Evolutionary conservation across 108 stramenopile genomes (phyloP), one percentile per base, ranked within the genome.

Genomic region (Skeletonema costatum): DNA sequence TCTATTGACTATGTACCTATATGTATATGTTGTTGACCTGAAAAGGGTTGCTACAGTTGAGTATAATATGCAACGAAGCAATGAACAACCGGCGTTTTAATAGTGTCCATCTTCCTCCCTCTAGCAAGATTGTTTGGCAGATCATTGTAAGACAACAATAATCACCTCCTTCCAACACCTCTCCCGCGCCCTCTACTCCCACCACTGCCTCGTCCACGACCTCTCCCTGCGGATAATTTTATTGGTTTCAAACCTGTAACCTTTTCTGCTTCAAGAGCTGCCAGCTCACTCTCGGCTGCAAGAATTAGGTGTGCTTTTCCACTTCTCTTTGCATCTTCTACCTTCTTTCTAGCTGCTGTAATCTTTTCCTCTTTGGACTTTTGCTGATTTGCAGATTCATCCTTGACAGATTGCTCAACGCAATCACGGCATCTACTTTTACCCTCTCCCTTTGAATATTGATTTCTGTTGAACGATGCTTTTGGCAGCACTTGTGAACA

Each of bases 231-330:
- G 12, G 50, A 14, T 74, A 88, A 59, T 31, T 62, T 58, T 12
- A 88, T 66, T 4, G 87, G 87, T 58, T 85, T 85, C 33, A 88
- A 63, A 21, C 87, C 87, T 8, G 87, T 85, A 16, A 88, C 85
- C 46, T 73, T 62, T 75, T 88, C 87, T 16, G 87, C 87, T 64
- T 88, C 85, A 41, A 88, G 59, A 12, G 87, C 82, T 46, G 85
- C 64, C 65, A 88, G 48, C 36, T 60, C 85, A 5, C 71, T 73
- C 63, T 88, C 87, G 2, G 82, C 82, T 51, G 46, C 53, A 12
- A 88, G 25, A 56, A 85, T 88, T 10, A 35, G 69, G 12, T 51
- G 25, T 14, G 82, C 50, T 30, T 68, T 73, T 12, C 78, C 78
- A 11, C 29, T 69, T 13, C 30, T 32, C 17, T 85, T 71, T 25